phyloP scores from a whole-genome alignment of 305 asterid species.

The Fraxinus latifolia region DNA sequence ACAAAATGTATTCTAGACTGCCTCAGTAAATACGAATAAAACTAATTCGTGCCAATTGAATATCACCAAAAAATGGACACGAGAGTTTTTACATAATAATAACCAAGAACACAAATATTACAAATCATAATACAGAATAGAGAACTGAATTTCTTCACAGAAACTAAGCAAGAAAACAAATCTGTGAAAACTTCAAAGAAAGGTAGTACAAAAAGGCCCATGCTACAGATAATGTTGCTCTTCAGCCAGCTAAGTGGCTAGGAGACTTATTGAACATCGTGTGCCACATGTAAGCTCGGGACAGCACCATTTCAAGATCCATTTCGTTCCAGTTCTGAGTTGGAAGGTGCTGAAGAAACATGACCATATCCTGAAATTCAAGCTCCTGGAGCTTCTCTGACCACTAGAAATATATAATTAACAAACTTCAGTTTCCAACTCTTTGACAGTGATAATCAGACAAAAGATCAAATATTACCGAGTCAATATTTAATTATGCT shows the following conservation, averaged over 20 bases:
- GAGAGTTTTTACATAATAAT: background rate
- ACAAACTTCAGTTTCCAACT: constrained; percentile 10
- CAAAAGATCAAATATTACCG: background rate
- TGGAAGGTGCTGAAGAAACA: constrained; percentile 97
- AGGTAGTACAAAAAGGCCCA: background rate
- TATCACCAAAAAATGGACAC: background rate
- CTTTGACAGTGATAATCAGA: background rate
- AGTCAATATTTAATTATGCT: background rate
- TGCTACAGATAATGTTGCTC: background rate
- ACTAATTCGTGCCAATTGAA: background rate
- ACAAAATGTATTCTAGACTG: background rate
- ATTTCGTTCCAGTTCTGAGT: constrained; percentile 69
- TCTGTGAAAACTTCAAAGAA: constrained; percentile 16
- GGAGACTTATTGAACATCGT: constrained; percentile 88
- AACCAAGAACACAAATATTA: constrained; percentile 13
- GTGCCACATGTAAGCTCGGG: constrained; percentile 97
- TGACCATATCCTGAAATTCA: constrained; percentile 97
- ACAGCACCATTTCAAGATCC: constrained; percentile 91
- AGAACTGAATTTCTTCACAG: background rate
- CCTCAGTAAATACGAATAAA: background rate
- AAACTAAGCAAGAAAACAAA: constrained; percentile 20
- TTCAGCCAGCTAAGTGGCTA: constrained; percentile 81
- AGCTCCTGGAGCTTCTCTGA: constrained; percentile 75
- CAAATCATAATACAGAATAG: constrained; percentile 22
- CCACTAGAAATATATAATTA: constrained; percentile 52